Conservation (phyloP, 2,329 filamentous ascomycete genomes). For the Bipolaris gigantea region DNA sequence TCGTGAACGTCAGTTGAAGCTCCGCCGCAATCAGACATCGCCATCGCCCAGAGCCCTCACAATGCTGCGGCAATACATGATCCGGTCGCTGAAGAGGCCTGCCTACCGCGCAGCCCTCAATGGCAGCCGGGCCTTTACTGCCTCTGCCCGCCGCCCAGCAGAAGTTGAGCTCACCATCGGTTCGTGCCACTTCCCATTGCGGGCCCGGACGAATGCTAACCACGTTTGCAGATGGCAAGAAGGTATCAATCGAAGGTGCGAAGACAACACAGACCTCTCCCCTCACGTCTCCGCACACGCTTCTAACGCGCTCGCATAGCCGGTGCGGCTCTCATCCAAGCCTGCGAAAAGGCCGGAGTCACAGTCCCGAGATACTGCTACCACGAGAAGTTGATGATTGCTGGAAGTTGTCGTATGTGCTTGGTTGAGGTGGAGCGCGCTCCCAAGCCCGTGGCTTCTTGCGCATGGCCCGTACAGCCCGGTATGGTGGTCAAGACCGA, state of each 20-base stretch:
- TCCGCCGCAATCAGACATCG: constrained; percentile 30
- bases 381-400: constrained; percentile 99
- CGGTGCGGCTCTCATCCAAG: constrained; percentile 95
- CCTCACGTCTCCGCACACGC: constrained; percentile 17
- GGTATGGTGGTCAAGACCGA: constrained; percentile 99
- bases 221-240: constrained; percentile 78
- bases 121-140: constrained; percentile 78
- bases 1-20: constrained; percentile 31
- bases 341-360: constrained; percentile 94
- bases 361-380: constrained; percentile 98
- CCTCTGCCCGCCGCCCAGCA: constrained; percentile 74
- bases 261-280: constrained; percentile 5
- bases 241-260: constrained; percentile 94
- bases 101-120: constrained; percentile 55
- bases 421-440: constrained; percentile 95
- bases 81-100: constrained; percentile 63
- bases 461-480: constrained; percentile 97
- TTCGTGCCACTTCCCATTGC: constrained; percentile 53
- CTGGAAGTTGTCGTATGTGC: constrained; percentile 99
- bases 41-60: constrained; percentile 40
- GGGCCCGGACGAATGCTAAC: constrained; percentile 38
- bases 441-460: constrained; percentile 96
- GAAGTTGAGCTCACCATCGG: constrained; percentile 97
- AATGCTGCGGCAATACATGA: constrained; percentile 67
- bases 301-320: constrained; percentile 59